Evolutionary conservation across 2,329 filamentous ascomycete genomes (phyloP), one percentile per base, ranked within the genome.

Genomic region (Hypoxylon sp.): DNA sequence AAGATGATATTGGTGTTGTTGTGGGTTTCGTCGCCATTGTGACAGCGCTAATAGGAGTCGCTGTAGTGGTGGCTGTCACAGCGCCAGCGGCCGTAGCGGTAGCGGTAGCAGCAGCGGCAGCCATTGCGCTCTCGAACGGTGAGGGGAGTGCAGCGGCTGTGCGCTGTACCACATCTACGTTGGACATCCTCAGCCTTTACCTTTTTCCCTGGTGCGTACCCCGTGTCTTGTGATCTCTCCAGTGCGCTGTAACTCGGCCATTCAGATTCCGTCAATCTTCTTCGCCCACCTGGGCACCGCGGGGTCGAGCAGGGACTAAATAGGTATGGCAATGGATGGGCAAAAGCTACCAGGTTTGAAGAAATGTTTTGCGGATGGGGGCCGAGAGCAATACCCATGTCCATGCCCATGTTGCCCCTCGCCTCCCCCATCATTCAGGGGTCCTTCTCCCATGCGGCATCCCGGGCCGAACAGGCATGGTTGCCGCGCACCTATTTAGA

Each of bases 131-230:
- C 68, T 70, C 68, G 38, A 75, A 72, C 46, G 69, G 73, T 70
- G 74, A 71, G 73, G 75, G 75, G 69, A 77, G 73, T 67, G 68
- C 69, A 68, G 75, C 73, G 67, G 71, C 73, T 72, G 74, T 72
- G 73, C 73, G 74, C 74, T 76, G 76, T 74, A 77, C 75, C 72
- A 78, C 76, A 58, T 78, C 75, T 53, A 75, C 74, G 65, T 76
- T 76, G 70, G 76, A 78, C 76, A 78, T 78, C 45, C 65, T 70
- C 61, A 65, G 53, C 61, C 68, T 71, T 69, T 69, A 63, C 66
- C 69, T 53, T 72, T 72, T 73, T 72, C 60, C 69, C 69, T 73
- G 63, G 70, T 68, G 57, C 68, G 67, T 69, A 52, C 65, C 70
- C 67, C 69, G 71, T 74, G 73, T 78, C 75, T 73, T 76, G 74